Percentiles rank a stretch among this genome's conserved stretches.
Evolutionary conservation across 2,329 filamentous ascomycete species (phyloP).

Genomic region (Aspergillus sergii): DNA sequence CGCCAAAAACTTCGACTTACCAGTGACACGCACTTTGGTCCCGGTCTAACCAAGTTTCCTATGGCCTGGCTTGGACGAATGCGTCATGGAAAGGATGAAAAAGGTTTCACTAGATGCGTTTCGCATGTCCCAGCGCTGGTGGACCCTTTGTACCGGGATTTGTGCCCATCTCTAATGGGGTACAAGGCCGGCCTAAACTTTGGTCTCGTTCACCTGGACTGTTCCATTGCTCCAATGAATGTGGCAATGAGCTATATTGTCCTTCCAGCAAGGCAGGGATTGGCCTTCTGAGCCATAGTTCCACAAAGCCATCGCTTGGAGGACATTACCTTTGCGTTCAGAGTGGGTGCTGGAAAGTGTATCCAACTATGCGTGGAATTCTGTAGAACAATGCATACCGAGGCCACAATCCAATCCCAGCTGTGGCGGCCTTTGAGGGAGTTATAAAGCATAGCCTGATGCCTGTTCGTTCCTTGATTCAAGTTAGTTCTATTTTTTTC

Average conservation of each 20-base stretch:
- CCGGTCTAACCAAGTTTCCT: neutral
- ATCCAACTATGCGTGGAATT: neutral
- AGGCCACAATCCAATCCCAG: neutral
- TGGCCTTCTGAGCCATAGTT: neutral
- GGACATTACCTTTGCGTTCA: neutral
- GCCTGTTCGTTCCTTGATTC: neutral
- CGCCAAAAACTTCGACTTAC: neutral
- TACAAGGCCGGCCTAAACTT: neutral
- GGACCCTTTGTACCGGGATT: neutral
- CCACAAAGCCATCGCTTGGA: neutral
- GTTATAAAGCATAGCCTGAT: neutral
- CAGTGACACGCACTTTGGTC: neutral
- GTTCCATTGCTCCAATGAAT: neutral
- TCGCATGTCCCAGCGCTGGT: neutral
- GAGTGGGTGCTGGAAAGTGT: neutral
- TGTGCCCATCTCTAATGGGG: neutral
- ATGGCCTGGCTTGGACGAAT: neutral
- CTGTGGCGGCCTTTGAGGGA: neutral
- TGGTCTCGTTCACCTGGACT: neutral
- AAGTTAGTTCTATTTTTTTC: neutral
- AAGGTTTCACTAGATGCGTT: neutral
- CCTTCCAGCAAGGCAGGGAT: neutral
- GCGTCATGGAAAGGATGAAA: slow-evolving; percentile 1
- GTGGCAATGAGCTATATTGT: neutral
- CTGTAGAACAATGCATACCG: neutral